phyloP scores from a whole-genome alignment of 2,329 filamentous ascomycete genomes.

The Xylariaceae sp. region DNA sequence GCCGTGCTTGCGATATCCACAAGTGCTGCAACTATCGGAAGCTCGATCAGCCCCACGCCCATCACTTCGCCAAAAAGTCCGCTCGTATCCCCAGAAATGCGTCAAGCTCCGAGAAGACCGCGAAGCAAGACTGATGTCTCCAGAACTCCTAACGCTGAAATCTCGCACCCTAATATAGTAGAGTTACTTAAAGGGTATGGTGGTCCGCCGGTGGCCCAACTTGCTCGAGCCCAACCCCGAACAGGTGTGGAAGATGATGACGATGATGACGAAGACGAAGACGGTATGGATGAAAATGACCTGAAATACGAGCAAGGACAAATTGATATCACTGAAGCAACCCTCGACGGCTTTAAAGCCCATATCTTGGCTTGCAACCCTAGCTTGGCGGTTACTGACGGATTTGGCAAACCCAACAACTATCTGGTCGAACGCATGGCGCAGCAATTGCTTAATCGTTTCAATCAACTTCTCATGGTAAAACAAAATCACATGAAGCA shows the following conservation, averaged over 20 bases:
- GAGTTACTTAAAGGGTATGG: slow-evolving; percentile 51
- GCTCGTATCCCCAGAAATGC: slow-evolving; percentile 40
- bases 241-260: slow-evolving; percentile 54
- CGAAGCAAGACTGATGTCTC: slow-evolving; percentile 53
- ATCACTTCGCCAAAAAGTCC: slow-evolving; percentile 52
- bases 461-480: slow-evolving; percentile 68
- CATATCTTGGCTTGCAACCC: slow-evolving; percentile 74
- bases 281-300: slow-evolving; percentile 53
- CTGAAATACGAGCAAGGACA: slow-evolving; percentile 59
- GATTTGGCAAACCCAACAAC: slow-evolving; percentile 38
- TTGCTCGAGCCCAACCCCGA: slow-evolving; percentile 41
- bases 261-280: slow-evolving; percentile 61
- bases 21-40: slow-evolving; percentile 52
- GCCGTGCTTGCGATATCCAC: slow-evolving; percentile 54
- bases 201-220: slow-evolving; percentile 49
- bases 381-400: slow-evolving; percentile 45
- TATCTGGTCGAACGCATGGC: slow-evolving; percentile 77
- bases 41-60: slow-evolving; percentile 48
- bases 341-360: slow-evolving; percentile 68
- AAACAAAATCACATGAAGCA: slow-evolving; percentile 66
- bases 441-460: slow-evolving; percentile 73
- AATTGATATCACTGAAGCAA: slow-evolving; percentile 66
- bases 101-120: slow-evolving; percentile 46
- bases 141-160: slow-evolving; percentile 36
- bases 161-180: slow-evolving; percentile 44